phyloP scores from a whole-genome alignment of 2,329 filamentous ascomycete species.

The Botrytis pseudocinerea region DNA sequence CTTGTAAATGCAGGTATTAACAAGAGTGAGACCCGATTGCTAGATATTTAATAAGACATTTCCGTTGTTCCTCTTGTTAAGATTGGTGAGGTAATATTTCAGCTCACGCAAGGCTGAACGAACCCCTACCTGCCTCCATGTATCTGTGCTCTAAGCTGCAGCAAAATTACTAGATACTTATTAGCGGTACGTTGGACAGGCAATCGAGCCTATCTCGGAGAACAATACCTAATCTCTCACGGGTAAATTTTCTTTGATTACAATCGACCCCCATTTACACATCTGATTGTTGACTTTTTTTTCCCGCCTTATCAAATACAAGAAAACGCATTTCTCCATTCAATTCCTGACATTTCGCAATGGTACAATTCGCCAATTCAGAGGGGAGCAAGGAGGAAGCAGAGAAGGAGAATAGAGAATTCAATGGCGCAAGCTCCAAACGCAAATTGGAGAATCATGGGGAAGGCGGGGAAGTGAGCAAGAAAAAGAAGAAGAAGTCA shows the following conservation, averaged over 20 bases:
- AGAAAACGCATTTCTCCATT: not conserved
- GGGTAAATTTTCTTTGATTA: conserved; percentile 17
- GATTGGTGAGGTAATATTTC: not conserved
- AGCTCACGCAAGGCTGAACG: not conserved
- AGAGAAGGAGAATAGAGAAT: conserved; percentile 5
- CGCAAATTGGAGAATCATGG: conserved; percentile 12
- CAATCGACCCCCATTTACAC: not conserved
- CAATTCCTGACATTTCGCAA: conserved; percentile 8
- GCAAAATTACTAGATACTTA: not conserved
- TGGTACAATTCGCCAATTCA: conserved; percentile 35
- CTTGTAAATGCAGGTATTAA: not conserved
- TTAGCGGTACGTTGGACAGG: not conserved
- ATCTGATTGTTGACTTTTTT: not conserved
- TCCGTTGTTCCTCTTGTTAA: not conserved
- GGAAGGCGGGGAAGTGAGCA: conserved; percentile 18
- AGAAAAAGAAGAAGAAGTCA: conserved; percentile 33
- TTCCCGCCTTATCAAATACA: not conserved
- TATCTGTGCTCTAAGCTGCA: not conserved
- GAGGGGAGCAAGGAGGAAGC: conserved; percentile 23
- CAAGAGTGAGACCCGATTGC: not conserved
- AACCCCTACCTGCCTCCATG: not conserved
- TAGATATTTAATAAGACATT: not conserved
- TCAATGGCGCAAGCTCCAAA: conserved; percentile 18
- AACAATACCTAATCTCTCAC: not conserved
- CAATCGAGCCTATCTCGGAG: not conserved